phyloP scores from a whole-genome alignment of 2,329 filamentous ascomycete genomes.

The Xylariaceae sp. region DNA sequence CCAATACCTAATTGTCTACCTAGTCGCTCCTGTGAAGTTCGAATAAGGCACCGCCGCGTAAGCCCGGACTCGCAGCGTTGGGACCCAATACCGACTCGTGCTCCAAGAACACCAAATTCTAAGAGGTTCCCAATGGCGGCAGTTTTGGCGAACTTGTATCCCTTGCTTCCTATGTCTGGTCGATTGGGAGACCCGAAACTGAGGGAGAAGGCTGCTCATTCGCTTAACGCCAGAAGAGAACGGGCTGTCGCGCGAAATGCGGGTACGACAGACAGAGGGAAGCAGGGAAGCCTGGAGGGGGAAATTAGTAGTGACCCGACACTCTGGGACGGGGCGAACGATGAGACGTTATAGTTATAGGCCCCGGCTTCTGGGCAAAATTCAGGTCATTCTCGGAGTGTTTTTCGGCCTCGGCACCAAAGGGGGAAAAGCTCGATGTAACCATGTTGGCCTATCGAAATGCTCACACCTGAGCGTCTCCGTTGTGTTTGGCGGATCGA shows the following conservation, averaged over 20 bases:
- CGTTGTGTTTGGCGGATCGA: neutral
- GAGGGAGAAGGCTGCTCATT: neutral
- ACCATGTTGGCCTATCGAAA: conserved; percentile 9
- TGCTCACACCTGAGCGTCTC: neutral
- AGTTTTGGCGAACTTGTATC: conserved; percentile 10
- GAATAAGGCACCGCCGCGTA: conserved; percentile 4
- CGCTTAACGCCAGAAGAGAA: conserved; percentile 4
- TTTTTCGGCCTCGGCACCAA: conserved; percentile 15
- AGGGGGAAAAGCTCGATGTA: conserved; percentile 18
- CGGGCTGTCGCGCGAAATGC: conserved; percentile 10
- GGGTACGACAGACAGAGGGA: conserved; percentile 16
- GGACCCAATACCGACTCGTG: conserved; percentile 6
- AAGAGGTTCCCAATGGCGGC: conserved; percentile 8
- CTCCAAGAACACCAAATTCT: neutral
- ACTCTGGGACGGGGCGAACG: conserved; percentile 23
- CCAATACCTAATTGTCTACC: too few species aligned
- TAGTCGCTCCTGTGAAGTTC: conserved; percentile 5
- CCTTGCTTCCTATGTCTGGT: conserved; percentile 5
- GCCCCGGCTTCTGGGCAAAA: conserved; percentile 4
- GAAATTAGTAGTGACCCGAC: conserved; percentile 23
- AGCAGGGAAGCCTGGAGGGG: conserved; percentile 1
- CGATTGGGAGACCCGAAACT: neutral
- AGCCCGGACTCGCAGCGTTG: conserved; percentile 4
- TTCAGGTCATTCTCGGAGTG: conserved; percentile 20
- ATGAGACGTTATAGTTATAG: conserved; percentile 16